These are phyloP conservation scores for Hevea brasiliensis DNA, from an alignment of 345 rosid genomes.

Conservation along the genomic window DNA sequence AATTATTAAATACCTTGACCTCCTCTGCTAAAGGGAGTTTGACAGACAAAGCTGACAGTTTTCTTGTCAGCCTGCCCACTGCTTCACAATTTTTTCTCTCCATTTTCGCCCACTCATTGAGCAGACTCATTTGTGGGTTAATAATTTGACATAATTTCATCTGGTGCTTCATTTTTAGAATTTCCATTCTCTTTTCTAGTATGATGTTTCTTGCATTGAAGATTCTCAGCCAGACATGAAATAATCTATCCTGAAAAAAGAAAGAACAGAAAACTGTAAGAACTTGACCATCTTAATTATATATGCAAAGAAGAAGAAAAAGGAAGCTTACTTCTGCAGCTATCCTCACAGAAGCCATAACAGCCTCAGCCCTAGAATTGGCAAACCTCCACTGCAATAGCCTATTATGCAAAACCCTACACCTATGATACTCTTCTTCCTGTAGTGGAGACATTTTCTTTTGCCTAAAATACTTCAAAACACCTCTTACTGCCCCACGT, in stretches of 20 bases:
- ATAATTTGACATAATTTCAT: constrained; percentile 45
- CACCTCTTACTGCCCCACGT: constrained; percentile 46
- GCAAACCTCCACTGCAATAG: constrained; percentile 63
- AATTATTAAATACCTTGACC: constrained; percentile 41
- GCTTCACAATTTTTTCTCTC: constrained; percentile 58
- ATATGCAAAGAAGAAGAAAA: neutral
- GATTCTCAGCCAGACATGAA: constrained; percentile 54
- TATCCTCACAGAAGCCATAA: constrained; percentile 33
- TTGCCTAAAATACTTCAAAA: constrained; percentile 65
- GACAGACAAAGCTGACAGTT: constrained; percentile 54
- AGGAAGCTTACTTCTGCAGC: constrained; percentile 44
- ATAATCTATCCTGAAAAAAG: constrained; percentile 45
- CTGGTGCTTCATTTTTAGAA: constrained; percentile 39
- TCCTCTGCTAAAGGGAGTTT: constrained; percentile 49
- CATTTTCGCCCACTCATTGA: constrained; percentile 51
- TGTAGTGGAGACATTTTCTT: constrained; percentile 54
- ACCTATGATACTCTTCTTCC: constrained; percentile 53
- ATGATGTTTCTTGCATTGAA: constrained; percentile 39
- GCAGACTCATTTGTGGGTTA: constrained; percentile 45
- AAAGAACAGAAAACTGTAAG: neutral
- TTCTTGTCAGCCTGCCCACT: constrained; percentile 52
- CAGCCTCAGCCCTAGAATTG: constrained; percentile 54
- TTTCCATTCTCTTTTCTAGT: constrained; percentile 41
- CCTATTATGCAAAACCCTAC: constrained; percentile 47
- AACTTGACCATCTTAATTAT: neutral